phyloP scores from a whole-genome alignment of 306 rosid species.

The Prosopis cineraria region DNA sequence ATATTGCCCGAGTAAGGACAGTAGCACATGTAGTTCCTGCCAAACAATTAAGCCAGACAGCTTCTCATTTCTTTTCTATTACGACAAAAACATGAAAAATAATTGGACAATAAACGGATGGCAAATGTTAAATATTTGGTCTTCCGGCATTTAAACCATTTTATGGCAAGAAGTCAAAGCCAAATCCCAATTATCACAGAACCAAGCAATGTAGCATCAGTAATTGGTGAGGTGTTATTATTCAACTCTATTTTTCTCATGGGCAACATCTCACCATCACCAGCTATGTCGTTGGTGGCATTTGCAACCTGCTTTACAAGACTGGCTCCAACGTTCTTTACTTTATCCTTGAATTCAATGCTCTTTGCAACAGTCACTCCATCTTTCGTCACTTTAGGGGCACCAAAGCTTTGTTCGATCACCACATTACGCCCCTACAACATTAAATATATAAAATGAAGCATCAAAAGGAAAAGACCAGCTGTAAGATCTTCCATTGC shows the following conservation, averaged over 20 bases:
- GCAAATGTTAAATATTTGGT: background rate
- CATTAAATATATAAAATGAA: background rate
- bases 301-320: conserved; percentile 98
- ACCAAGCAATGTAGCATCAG: background rate
- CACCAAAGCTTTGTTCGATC: conserved; percentile 89
- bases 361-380: conserved; percentile 98
- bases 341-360: conserved; percentile 83
- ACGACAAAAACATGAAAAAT: background rate
- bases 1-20: conserved; percentile 84
- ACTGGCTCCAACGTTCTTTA: conserved; percentile 93
- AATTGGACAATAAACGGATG: background rate
- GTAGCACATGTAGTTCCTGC: conserved; percentile 98
- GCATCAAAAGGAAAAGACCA: background rate
- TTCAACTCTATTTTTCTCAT: background rate
- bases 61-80: background rate
- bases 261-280: conserved; percentile 72
- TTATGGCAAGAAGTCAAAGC: background rate
- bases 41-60: conserved; percentile 23
- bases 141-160: background rate
- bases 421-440: conserved; percentile 88
- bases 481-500: conserved; percentile 3
- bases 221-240: background rate
- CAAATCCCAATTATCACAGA: background rate
- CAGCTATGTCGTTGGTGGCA: conserved; percentile 91
- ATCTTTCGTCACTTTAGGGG: conserved; percentile 94